Conservation (phyloP, 805 yeast genomes). For the Metschnikowia gruessii region DNA sequence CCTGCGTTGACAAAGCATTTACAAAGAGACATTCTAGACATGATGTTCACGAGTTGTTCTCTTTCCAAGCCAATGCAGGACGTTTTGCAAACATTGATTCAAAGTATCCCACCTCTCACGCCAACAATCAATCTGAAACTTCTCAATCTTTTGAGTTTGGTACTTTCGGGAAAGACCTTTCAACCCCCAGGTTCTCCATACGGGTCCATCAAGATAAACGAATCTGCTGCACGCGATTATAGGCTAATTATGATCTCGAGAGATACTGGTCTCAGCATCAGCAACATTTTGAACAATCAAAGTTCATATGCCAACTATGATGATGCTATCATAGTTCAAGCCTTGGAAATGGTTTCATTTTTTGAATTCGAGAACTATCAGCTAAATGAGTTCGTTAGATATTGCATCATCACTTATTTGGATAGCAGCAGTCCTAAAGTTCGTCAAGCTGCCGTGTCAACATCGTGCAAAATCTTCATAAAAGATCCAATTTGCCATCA, state of each 20-base stretch:
- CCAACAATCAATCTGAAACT: constrained; percentile 68
- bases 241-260: constrained; percentile 69
- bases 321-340: constrained; percentile 61
- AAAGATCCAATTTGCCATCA: constrained; percentile 83
- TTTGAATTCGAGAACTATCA: constrained; percentile 76
- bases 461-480: constrained; percentile 73
- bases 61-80: constrained; percentile 80
- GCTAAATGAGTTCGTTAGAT: constrained; percentile 81
- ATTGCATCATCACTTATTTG: constrained; percentile 78
- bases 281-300: constrained; percentile 29
- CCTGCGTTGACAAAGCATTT: constrained; percentile 89
- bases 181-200: constrained; percentile 85
- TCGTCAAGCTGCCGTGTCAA: constrained; percentile 78
- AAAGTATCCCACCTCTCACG: constrained; percentile 76
- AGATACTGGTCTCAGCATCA: constrained; percentile 54
- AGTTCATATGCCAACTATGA: constrained; percentile 37
- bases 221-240: constrained; percentile 69
- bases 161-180: constrained; percentile 77
- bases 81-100: constrained; percentile 64
- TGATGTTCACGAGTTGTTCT: constrained; percentile 73
- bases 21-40: constrained; percentile 74
- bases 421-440: constrained; percentile 79
- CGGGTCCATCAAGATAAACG: constrained; percentile 55
- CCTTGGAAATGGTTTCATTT: constrained; percentile 69
- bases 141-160: constrained; percentile 66